phyloP scores from a whole-genome alignment of 116 monocot species.

The Zostera marina region DNA sequence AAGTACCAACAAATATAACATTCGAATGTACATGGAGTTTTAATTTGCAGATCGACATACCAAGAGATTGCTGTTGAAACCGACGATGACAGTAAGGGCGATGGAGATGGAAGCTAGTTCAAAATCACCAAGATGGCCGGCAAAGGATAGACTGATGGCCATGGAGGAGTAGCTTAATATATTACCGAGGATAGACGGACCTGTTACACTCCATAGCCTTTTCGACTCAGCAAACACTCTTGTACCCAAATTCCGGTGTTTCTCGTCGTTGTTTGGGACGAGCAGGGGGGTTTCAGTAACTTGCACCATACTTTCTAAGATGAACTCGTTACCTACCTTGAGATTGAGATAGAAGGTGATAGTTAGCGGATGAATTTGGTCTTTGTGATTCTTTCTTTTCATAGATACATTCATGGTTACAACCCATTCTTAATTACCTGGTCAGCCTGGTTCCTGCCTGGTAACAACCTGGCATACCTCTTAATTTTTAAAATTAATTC shows the following conservation, averaged over 20 bases:
- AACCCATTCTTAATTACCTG: too few species aligned
- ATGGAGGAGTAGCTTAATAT: slow-evolving; percentile 41
- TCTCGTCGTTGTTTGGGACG: neutral
- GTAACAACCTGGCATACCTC: too few species aligned
- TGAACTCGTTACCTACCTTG: too few species aligned
- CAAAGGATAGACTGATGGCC: slow-evolving; percentile 44
- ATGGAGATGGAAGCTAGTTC: slow-evolving; percentile 51
- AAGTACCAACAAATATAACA: slow-evolving; percentile 9
- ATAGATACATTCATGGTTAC: too few species aligned
- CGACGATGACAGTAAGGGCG: slow-evolving; percentile 5
- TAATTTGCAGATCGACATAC: neutral
- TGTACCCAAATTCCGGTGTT: neutral
- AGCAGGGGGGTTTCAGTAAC: too few species aligned
- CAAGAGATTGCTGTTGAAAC: slow-evolving; percentile 8
- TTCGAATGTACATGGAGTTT: too few species aligned
- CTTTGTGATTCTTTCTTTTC: too few species aligned
- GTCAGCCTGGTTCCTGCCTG: too few species aligned
- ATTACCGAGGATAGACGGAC: slow-evolving; percentile 44
- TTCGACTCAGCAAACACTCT: slow-evolving; percentile 18
- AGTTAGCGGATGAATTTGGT: too few species aligned
- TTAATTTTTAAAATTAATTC: too few species aligned
- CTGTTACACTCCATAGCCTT: slow-evolving; percentile 49
- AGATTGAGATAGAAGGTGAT: too few species aligned
- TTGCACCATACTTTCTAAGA: too few species aligned
- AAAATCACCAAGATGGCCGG: slow-evolving; percentile 55